phyloP scores from a whole-genome alignment of 129 eudicot genomes.

The Artemisia argyi region DNA sequence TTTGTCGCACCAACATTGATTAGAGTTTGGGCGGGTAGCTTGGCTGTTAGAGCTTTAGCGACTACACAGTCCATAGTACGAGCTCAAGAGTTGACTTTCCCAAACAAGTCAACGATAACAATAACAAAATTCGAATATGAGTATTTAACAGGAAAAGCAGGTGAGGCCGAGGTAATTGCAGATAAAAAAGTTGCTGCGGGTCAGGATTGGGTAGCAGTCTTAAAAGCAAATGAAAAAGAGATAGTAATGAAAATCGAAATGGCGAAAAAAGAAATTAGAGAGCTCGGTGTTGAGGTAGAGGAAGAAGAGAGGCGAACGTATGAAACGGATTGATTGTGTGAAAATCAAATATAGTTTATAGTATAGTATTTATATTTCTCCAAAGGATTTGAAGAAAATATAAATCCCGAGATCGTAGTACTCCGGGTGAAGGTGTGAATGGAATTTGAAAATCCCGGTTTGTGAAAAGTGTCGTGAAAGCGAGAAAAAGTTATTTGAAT shows the following conservation, averaged over 20 bases:
- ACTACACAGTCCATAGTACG: constrained; percentile 49
- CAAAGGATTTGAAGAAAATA: too few species aligned
- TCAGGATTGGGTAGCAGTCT: constrained; percentile 73
- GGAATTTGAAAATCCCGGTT: too few species aligned
- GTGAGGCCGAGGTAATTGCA: constrained; percentile 64
- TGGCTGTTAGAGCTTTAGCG: too few species aligned
- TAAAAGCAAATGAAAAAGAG: constrained; percentile 74
- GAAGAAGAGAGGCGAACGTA: constrained; percentile 21
- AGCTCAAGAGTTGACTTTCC: constrained; percentile 53
- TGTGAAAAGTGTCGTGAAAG: too few species aligned
- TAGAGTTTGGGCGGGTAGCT: too few species aligned
- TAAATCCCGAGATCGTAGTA: too few species aligned
- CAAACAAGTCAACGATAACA: constrained; percentile 47
- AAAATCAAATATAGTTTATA: too few species aligned
- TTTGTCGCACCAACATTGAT: too few species aligned
- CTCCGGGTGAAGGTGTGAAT: too few species aligned
- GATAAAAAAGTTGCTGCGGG: constrained; percentile 89
- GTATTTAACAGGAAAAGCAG: constrained; percentile 69
- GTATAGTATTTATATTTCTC: too few species aligned
- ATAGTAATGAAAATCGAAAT: constrained; percentile 46
- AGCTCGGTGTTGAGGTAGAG: constrained; percentile 30
- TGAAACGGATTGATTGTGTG: constrained; percentile 32
- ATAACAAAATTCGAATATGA: constrained; percentile 74
- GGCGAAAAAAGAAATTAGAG: constrained; percentile 40
- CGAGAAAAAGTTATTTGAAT: too few species aligned